Evolutionary conservation across 1,284 basidiomycete species (phyloP), one percentile per base, ranked within the genome.

Genomic region (Ceratobasidium sp.): DNA sequence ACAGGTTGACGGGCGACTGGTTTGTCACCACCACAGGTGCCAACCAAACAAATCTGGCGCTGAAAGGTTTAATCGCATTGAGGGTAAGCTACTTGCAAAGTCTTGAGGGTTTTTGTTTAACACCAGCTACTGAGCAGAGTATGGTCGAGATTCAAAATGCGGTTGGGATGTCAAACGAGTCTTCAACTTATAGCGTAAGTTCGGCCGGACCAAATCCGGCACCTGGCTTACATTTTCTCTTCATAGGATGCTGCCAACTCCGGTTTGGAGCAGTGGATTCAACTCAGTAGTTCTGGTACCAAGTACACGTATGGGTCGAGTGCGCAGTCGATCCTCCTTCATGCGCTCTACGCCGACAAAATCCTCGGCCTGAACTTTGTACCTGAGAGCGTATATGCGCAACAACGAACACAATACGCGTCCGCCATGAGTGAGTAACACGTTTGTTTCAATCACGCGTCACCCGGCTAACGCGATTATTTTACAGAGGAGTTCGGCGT

Each of bases 141-240:
- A 64, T 64, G 58, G 58, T 64, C 8, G 58, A 64, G 29, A 64
- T 64, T 22, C 58, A 64, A 27, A 52, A 64, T 25, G 45, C 58
- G 29, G 58, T 64, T 12, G 45, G 58, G 25, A 64, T 64, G 58
- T 22, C 43, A n/a, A 64, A 64, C 32, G 58, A 60, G 27, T 60
- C 56, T 47, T 60, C 56, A 6, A 47, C 56, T 25, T 60, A 60
- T 22, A 60, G 42, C n/a, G 56, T 47, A 22, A 47, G 56, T 17
- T 27, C 10, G 15, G 20, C 17, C 20, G 20, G 38, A 8, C 38
- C 38, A 40, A 27, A 15, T 29, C 45, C 8, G 6, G 12, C 45
- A 10, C 20, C 45, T 6, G 20, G 15, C 45, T 49, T n/a, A 49
- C 20, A 7, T n/a, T 25, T 25, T 25, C 5, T n/a, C 15, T 22